Conservation (phyloP, 2,329 filamentous ascomycete genomes). For the Pestalotiopsis sp. region DNA sequence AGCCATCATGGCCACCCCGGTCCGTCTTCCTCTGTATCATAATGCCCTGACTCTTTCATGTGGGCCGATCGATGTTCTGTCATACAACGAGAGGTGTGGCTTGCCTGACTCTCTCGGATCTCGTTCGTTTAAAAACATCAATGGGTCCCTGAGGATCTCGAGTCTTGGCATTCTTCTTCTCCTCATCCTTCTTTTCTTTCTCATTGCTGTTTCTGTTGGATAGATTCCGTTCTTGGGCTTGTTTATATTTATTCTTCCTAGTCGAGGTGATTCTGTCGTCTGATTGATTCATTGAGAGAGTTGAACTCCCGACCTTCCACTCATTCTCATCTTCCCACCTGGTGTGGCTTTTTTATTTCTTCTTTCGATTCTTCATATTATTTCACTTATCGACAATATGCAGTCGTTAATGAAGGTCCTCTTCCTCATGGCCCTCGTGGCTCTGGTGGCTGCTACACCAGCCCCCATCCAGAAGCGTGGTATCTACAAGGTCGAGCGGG, state of each 20-base stretch:
- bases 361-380: background rate
- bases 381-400: constrained; percentile 18
- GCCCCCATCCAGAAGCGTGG: constrained; percentile 30
- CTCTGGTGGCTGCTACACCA: constrained; percentile 28
- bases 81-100: background rate
- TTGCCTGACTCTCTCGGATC: constrained; percentile 4
- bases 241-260: background rate
- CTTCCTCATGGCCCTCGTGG: constrained; percentile 26
- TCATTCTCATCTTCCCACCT: constrained; percentile 12
- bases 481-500: constrained; percentile 32
- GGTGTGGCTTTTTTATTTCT: constrained; percentile 8
- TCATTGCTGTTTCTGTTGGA: background rate
- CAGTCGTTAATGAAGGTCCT: constrained; percentile 27
- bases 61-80: background rate
- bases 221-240: constrained; percentile 5
- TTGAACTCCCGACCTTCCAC: constrained; percentile 1
- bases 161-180: constrained; percentile 7
- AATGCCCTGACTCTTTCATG: background rate
- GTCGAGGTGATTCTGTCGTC: background rate
- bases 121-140: constrained; percentile 5
- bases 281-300: constrained; percentile 5
- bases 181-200: constrained; percentile 7
- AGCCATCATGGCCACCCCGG: background rate
- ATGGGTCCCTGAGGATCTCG: constrained; percentile 10
- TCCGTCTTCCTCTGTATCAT: background rate